phyloP scores from a whole-genome alignment of 2,329 filamentous ascomycete species.

The Mycocentrospora acerina region DNA sequence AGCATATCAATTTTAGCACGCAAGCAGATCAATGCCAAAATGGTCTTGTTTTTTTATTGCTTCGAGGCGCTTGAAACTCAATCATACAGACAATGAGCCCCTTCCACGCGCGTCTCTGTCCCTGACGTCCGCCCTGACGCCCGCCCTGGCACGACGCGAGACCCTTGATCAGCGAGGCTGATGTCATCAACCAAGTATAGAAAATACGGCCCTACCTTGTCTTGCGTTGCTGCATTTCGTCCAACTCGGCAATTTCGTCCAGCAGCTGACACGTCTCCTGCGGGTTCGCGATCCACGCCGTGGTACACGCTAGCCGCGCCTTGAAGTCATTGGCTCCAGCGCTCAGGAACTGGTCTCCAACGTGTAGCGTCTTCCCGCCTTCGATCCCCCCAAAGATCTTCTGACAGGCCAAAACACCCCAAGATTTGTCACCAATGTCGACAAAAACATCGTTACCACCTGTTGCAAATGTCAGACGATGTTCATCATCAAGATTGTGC shows the following conservation, averaged over 20 bases:
- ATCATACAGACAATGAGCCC: too few species aligned
- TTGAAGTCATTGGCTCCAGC: constrained; percentile 94
- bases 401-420: constrained; percentile 92
- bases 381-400: constrained; percentile 79
- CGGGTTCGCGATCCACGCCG: constrained; percentile 95
- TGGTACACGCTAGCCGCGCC: constrained; percentile 86
- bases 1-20: too few species aligned
- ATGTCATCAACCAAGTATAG: too few species aligned
- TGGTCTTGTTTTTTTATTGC: too few species aligned
- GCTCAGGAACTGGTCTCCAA: constrained; percentile 93
- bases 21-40: too few species aligned
- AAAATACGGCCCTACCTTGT: constrained; percentile 17
- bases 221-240: constrained; percentile 44
- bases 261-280: constrained; percentile 85
- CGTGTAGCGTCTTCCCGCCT: constrained; percentile 81
- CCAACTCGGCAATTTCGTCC: constrained; percentile 68
- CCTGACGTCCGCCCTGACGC: too few species aligned
- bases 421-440: constrained; percentile 96
- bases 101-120: too few species aligned
- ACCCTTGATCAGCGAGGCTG: too few species aligned
- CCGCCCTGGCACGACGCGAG: too few species aligned
- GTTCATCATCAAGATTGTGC: background rate
- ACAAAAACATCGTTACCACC: constrained; percentile 96
- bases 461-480: constrained; percentile 29
- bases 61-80: too few species aligned